Percentiles rank a stretch among this genome's conserved stretches.
Conservation (phyloP, 1,284 basidiomycete genomes). For the Cutaneotrichosporon sp. region DNA sequence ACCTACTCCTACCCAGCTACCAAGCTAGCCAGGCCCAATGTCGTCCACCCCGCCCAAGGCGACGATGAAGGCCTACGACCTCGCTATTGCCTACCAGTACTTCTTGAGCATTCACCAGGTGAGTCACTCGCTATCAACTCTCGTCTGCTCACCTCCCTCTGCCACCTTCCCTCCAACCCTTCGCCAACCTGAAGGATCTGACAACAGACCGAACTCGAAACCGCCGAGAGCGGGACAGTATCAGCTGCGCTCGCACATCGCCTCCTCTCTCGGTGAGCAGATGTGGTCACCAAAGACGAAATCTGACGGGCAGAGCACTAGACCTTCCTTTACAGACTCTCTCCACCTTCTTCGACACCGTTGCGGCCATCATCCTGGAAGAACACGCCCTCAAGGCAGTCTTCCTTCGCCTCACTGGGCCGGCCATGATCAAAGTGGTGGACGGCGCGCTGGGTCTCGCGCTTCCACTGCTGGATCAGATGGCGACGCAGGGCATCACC, state of each 20-base stretch:
- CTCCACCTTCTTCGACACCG: too few relatives aligned
- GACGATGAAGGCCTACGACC: neutral
- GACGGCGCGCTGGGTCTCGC: too few relatives aligned
- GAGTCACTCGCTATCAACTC: neutral
- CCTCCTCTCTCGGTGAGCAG: neutral
- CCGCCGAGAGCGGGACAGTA: neutral
- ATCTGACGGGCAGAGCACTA: too few relatives aligned
- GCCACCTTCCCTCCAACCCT: neutral
- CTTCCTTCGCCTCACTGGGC: too few relatives aligned
- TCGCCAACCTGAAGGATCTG: neutral
- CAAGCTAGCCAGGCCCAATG: too few relatives aligned
- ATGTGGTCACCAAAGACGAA: neutral
- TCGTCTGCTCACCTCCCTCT: neutral
- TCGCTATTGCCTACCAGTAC: constrained; percentile 2
- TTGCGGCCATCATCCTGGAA: too few relatives aligned
- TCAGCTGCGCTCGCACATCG: neutral
- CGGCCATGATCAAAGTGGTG: too few relatives aligned
- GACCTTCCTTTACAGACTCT: too few relatives aligned
- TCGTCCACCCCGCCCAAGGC: neutral
- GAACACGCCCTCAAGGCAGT: too few relatives aligned
- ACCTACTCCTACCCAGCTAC: neutral
- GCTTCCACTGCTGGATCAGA: too few relatives aligned
- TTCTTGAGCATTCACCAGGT: constrained; percentile 3
- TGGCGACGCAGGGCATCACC: too few relatives aligned
- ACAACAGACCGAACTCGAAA: neutral